Evolutionary conservation across 805 yeast species (phyloP), one percentile per base, ranked within the genome.

Genomic region (Saturnispora quitensis): DNA sequence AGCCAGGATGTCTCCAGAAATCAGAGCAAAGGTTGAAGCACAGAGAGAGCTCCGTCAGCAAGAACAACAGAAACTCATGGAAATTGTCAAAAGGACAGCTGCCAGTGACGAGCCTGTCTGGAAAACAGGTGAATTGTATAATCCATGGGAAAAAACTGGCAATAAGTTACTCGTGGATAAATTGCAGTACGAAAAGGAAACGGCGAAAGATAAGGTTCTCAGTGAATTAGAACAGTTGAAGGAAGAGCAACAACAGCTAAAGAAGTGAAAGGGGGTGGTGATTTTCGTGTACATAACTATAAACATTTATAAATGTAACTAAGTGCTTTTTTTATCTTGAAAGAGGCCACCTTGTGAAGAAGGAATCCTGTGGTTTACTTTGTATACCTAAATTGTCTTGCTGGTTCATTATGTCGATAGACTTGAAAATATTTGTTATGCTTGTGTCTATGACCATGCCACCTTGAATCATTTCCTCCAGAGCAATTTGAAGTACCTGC

Each of bases 371-470:
- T 6, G n/a, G 15, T 15, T 25, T 27, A 36, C 34, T 34, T 9
- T 50, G 45, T 6, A 45, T 50, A 38, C 52, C 52, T 28, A 43
- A 47, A 5, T 65, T 43, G 56, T 61, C 58, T 72, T 74, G 81
- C 48, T 74, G 70, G 62, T 80, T 80, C 31, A 86, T 84, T 45
- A 79, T 85, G 66, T 86, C 95, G 10, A 86, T 86, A 0, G 93
- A 87, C 2, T 80, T 81, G 5, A 93, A 97, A 35, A 93, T 89
- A 54, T 84, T 80, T 25, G 71, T 63, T 20, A 89, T 88, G 58
- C 84, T 88, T 2, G 98, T 90, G 64, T 93, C 99, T 36, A 93
- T 86, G 8, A 93, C 99, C 95, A 93, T 84, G 0, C 99, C 99
- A 25, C 98, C 99, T 65, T 93, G 98, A 1, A 93, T 84, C 34